Evolutionary conservation across 805 yeast genomes (phyloP), one percentile per base, ranked within the genome.

Genomic region (Ogataea trehaloabstinens): DNA sequence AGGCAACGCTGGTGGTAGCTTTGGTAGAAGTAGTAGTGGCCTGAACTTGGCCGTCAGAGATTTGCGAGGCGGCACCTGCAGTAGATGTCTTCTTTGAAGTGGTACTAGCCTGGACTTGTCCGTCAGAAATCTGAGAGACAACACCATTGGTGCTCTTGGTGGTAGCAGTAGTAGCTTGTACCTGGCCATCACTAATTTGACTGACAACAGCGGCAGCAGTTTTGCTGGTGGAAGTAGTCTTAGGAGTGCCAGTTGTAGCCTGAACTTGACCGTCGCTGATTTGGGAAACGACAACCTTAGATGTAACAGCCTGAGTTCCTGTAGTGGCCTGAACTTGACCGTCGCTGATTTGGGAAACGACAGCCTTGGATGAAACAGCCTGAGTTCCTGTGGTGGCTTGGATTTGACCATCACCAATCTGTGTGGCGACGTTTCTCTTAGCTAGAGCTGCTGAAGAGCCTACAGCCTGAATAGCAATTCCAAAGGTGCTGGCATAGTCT

Each of bases 381-480:
- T 66, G 41, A 28, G 73, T 55, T 18, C 66, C 52, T 27, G 68
- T 68, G 48, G 70, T 66, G 27, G 70, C 66, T 55, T 71, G 75
- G 53, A 71, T 61, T 57, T 74, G 79, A 49, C 79, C 79, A 46
- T 71, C 77, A 44, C 62, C 61, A 40, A 73, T 72, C 56, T 70
- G 76, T 53, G 70, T 56, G 24, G 65, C 60, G 35, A 70, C 64
- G 29, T 58, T 68, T 52, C 60, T 45, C 61, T 49, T 47, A 45
- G 38, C 25, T 51, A 48, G 41, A 33, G 66, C 44, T 34, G 52
- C 41, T 28, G 68, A 35, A 27, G 64, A 42, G 12, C 16, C 31
- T 33, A 77, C 52, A 28, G 85, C 73, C 41, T 69, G 64, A 46
- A 84, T 78, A 42, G 85, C 85, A 55, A 85, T 82, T 68, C 90